phyloP scores from a whole-genome alignment of 305 asterid species.

The Fraxinus floribunda region DNA sequence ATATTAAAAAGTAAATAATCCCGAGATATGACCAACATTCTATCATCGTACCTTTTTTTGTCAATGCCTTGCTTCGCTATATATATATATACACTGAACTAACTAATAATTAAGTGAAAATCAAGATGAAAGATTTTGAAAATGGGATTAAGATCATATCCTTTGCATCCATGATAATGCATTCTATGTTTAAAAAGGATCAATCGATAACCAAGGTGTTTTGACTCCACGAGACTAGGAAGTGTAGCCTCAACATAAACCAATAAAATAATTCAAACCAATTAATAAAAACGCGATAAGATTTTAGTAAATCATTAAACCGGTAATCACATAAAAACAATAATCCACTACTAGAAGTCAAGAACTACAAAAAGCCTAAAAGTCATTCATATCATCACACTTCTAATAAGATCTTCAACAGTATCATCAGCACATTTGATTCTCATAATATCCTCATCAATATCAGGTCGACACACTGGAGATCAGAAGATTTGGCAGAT shows the following conservation, averaged over 20 bases:
- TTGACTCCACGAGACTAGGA: not conserved
- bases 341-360: not conserved
- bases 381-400: not conserved
- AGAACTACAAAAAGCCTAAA: slow-evolving; percentile 1
- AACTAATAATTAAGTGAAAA: not conserved
- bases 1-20: not conserved
- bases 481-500: not conserved
- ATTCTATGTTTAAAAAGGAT: not conserved
- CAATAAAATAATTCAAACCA: not conserved
- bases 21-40: not conserved
- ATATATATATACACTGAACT: not conserved
- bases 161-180: not conserved
- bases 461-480: not conserved
- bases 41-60: not conserved
- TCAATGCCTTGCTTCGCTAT: not conserved
- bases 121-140: not conserved
- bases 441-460: not conserved
- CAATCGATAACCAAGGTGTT: not conserved
- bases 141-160: not conserved
- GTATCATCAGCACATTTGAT: not conserved
- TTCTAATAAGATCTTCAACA: not conserved
- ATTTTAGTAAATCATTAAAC: not conserved
- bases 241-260: not conserved
- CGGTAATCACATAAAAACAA: not conserved
- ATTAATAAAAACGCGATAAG: not conserved